Evolutionary conservation across 805 yeast species (phyloP).

Genomic region (Blastobotrys muscicola): DNA sequence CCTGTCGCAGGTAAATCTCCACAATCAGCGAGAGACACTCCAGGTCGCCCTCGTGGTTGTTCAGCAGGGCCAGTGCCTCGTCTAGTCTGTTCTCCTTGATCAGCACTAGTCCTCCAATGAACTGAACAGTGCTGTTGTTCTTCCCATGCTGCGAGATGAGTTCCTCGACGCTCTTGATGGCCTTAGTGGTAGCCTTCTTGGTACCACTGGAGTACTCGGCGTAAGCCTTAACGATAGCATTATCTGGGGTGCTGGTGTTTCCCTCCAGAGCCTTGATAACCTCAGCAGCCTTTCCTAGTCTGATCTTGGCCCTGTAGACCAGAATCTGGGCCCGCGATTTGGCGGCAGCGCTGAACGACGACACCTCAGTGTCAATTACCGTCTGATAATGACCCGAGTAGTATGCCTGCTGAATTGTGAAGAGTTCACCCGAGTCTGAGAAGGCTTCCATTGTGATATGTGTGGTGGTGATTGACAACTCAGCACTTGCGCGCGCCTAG

Average conservation of each 20-base stretch:
- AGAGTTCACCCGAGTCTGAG: conserved; percentile 26
- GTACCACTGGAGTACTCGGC: conserved; percentile 16
- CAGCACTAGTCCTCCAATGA: conserved; percentile 34
- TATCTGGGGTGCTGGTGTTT: conserved; percentile 16
- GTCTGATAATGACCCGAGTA: conserved; percentile 32
- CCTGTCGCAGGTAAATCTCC: conserved; percentile 32
- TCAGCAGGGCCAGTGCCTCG: conserved; percentile 34
- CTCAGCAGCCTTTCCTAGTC: conserved; percentile 24
- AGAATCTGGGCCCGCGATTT: conserved; percentile 25
- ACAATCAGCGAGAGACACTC: conserved; percentile 30
- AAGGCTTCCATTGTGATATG: conserved; percentile 19
- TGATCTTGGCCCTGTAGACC: conserved; percentile 30
- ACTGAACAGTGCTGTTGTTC: conserved; percentile 28
- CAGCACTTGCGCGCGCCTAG: too few species aligned
- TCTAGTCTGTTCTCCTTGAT: conserved; percentile 34
- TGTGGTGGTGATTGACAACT: not conserved
- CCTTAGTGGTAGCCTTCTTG: conserved; percentile 5
- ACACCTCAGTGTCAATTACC: conserved; percentile 24
- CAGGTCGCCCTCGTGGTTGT: conserved; percentile 31
- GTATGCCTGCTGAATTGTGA: conserved; percentile 31
- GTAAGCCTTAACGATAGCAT: conserved; percentile 19
- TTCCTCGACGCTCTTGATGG: conserved; percentile 10
- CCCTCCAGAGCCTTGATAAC: conserved; percentile 23
- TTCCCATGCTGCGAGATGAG: conserved; percentile 17
- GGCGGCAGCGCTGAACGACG: conserved; percentile 16